Percentiles rank a stretch among this genome's conserved stretches.
phyloP scores from a whole-genome alignment of 2,329 filamentous ascomycete genomes.

The Sclerotinia nivalis region DNA sequence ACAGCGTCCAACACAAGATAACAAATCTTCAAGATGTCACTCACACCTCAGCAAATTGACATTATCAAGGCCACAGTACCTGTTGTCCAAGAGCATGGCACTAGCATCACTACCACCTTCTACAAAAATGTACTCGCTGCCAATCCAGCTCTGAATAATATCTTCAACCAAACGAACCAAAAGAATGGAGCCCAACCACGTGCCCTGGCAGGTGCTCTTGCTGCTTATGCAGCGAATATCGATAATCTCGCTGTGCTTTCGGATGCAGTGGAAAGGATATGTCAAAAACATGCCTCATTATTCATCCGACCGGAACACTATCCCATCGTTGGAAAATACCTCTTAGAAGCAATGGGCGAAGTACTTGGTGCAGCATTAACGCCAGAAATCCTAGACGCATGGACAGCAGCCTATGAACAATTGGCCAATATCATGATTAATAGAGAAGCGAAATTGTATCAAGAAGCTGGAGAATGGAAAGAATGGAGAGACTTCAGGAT shows the following conservation, averaged over 20 bases:
- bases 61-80: slow-evolving; percentile 79
- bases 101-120: slow-evolving; percentile 68
- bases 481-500: slow-evolving; percentile 58
- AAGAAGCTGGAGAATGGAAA: slow-evolving; percentile 48
- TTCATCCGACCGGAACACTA: slow-evolving; percentile 70
- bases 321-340: slow-evolving; percentile 65
- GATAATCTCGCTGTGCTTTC: slow-evolving; percentile 64
- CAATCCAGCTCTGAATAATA: slow-evolving; percentile 64
- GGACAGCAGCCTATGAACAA: slow-evolving; percentile 70
- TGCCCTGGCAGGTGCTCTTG: slow-evolving; percentile 69
- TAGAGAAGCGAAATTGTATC: slow-evolving; percentile 63
- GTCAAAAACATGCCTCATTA: slow-evolving; percentile 74
- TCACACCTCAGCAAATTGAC: slow-evolving; percentile 64
- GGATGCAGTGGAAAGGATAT: slow-evolving; percentile 65
- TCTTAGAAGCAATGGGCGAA: slow-evolving; percentile 66
- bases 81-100: slow-evolving; percentile 67
- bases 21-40: slow-evolving; percentile 41
- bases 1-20: not conserved
- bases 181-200: slow-evolving; percentile 64
- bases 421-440: slow-evolving; percentile 71
- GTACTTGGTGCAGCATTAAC: slow-evolving; percentile 70
- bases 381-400: slow-evolving; percentile 65
- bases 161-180: slow-evolving; percentile 73
- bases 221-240: slow-evolving; percentile 72
- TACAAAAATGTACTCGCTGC: slow-evolving; percentile 67